These are phyloP conservation scores for Iris macrosiphon DNA, from an alignment of 106 monocot species.

Conservation along the genomic window DNA sequence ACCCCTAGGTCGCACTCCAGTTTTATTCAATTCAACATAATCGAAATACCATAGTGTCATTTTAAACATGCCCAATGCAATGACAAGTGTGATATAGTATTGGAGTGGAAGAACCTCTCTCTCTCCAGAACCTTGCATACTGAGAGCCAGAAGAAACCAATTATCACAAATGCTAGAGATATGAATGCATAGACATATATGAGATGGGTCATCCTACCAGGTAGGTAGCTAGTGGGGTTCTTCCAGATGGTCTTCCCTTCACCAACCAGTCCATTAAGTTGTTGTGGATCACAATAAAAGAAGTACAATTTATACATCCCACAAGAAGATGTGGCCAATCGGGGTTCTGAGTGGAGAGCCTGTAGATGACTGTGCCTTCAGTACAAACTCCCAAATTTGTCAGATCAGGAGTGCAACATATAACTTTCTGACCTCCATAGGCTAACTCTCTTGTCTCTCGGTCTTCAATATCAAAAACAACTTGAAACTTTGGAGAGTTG, in stretches of 20 bases:
- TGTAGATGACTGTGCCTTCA: conserved; percentile 60
- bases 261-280: conserved; percentile 48
- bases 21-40: conserved; percentile 83
- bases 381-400: conserved; percentile 81
- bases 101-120: conserved; percentile 90
- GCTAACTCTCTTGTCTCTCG: conserved; percentile 78
- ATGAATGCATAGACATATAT: conserved; percentile 85
- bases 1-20: conserved; percentile 82
- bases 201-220: conserved; percentile 90
- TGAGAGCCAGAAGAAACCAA: conserved; percentile 85
- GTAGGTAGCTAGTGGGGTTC: conserved; percentile 89
- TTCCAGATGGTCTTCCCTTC: conserved; percentile 96
- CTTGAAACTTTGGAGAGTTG: conserved; percentile 50
- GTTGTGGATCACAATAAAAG: conserved; percentile 61
- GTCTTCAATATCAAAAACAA: conserved; percentile 90
- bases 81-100: conserved; percentile 84
- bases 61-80: conserved; percentile 90
- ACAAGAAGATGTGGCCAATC: conserved; percentile 67
- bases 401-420: conserved; percentile 93
- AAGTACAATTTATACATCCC: conserved; percentile 96
- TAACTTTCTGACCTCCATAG: conserved; percentile 87
- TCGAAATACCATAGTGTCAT: conserved; percentile 96
- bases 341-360: conserved; percentile 51
- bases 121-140: conserved; percentile 93
- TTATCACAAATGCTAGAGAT: conserved; percentile 77